Base-by-base conservation (phyloP, 768 basidiomycete species). In the Lanmaoa pseudosensibilis region DNA sequence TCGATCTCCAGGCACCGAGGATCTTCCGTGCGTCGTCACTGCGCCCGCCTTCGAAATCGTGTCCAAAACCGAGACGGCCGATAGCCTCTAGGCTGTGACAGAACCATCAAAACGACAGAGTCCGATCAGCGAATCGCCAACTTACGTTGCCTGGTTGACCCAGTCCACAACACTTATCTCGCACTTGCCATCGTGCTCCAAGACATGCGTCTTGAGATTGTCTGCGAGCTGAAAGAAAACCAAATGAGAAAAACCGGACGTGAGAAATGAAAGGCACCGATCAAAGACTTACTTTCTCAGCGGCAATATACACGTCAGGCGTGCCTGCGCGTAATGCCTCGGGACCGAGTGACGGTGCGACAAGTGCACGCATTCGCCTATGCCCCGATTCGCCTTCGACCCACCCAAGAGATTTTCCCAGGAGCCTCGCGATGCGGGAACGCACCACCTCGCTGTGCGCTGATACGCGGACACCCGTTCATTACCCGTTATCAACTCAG, bases 371-470 rank as follows among this genome's bases (percentile, higher is more conserved):
- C 51, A 56, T 56, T 9, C 55, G 55, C 23, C 46, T 56, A 13
- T 56, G 51, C 5, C 46, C 55, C 21, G 52, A 54, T 54, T 56
- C 55, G 4, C 55, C 51, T 33, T 56, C 55, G 18, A 56, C 51
- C 55, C 55, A 56, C 11, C 51, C 55, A 18, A 56, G 50, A 5
- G 51, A 56, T 13, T 40, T 56, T 30, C 55, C 55, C 4, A 54
- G 25, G 21, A 56, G 40, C 25, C 55, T 38, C 30, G 55, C 55
- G 4, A 56, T 56, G 7, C 55, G 51, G 6, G 32, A 46, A 27
- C 55, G 51, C 23, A 56, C 51, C 2, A 56, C 13, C 9, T 34
- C 36, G n/a, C 45, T 53, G 23, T 54, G 51, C 2, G 55, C 51
- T 56, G 21, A 48, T 27, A 10, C 39, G 5, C 5, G n/a, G n/a